phyloP scores from a whole-genome alignment of 2,329 filamentous ascomycete species.

The Penicillium capsulatum region DNA sequence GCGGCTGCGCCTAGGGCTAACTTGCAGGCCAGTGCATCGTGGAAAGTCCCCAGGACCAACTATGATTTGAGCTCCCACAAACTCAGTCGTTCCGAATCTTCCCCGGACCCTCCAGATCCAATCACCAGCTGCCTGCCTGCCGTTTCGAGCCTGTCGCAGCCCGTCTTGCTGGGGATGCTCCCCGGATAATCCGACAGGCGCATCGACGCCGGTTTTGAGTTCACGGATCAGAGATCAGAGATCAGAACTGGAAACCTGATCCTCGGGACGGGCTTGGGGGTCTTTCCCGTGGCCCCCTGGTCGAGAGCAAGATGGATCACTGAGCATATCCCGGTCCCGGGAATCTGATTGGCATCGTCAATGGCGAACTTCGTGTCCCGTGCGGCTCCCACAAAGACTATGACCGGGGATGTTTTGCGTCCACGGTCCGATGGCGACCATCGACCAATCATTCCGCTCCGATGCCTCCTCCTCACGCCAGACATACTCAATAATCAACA shows the following conservation, averaged over 20 bases:
- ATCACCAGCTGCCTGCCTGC: conserved; percentile 12
- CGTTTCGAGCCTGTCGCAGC: conserved; percentile 18
- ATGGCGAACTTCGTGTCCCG: conserved; percentile 7
- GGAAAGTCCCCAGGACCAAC: conserved; percentile 16
- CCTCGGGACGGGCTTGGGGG: neutral
- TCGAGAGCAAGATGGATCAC: conserved; percentile 5
- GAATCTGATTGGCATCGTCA: no score
- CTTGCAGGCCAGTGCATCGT: conserved; percentile 13
- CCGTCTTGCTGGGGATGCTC: conserved; percentile 1
- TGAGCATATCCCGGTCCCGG: neutral
- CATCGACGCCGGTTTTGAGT: conserved; percentile 8
- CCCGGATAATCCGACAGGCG: conserved; percentile 12
- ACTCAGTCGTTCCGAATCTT: conserved; percentile 14
- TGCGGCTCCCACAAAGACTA: neutral
- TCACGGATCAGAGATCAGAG: conserved; percentile 13
- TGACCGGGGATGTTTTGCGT: no score
- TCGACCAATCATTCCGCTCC: no score
- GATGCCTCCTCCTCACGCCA: no score
- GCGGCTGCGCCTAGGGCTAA: conserved; percentile 17
- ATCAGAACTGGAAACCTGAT: conserved; percentile 8
- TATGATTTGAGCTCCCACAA: conserved; percentile 11
- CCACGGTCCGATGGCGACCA: no score
- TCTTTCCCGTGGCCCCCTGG: neutral
- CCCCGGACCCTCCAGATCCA: conserved; percentile 19
- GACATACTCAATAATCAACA: conserved; percentile 16